These are phyloP conservation scores for Penicillium sp. DNA, from an alignment of 2,329 filamentous ascomycete species.

Conservation along the genomic window DNA sequence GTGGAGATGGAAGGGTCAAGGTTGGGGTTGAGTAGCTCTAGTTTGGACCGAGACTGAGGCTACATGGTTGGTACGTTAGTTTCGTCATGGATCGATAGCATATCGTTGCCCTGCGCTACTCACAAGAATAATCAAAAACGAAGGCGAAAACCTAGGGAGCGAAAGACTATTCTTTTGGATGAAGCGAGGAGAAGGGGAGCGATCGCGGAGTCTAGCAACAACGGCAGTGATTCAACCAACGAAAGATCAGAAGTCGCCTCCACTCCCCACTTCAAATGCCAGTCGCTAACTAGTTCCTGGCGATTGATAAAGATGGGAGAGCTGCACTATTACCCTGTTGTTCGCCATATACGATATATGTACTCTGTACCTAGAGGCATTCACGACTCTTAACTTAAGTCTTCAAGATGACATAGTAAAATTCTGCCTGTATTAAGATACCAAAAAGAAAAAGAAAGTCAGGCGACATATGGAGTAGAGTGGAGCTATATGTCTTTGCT, in stretches of 20 bases:
- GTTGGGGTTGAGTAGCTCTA: slow-evolving; percentile 4
- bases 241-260: slow-evolving; percentile 1
- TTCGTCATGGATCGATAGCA: not conserved
- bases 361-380: not conserved
- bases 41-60: not conserved
- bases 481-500: not conserved
- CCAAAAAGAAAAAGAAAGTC: not conserved
- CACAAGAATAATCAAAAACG: not conserved
- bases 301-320: not conserved
- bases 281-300: slow-evolving; percentile 2
- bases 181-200: slow-evolving; percentile 4
- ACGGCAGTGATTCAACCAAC: slow-evolving; percentile 1
- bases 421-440: not conserved
- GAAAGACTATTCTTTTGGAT: not conserved
- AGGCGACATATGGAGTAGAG: slow-evolving; percentile 1
- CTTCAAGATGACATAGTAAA: not conserved
- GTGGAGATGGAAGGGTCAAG: not conserved
- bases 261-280: not conserved
- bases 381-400: too few species aligned
- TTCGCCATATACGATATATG: not conserved
- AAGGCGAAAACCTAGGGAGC: not conserved
- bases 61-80: not conserved
- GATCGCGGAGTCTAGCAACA: not conserved
- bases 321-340: not conserved
- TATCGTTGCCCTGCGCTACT: not conserved